These are phyloP conservation scores for Friedmanniomyces simplex DNA, from an alignment of 495 filamentous ascomycete genomes.

Conservation along the genomic window DNA sequence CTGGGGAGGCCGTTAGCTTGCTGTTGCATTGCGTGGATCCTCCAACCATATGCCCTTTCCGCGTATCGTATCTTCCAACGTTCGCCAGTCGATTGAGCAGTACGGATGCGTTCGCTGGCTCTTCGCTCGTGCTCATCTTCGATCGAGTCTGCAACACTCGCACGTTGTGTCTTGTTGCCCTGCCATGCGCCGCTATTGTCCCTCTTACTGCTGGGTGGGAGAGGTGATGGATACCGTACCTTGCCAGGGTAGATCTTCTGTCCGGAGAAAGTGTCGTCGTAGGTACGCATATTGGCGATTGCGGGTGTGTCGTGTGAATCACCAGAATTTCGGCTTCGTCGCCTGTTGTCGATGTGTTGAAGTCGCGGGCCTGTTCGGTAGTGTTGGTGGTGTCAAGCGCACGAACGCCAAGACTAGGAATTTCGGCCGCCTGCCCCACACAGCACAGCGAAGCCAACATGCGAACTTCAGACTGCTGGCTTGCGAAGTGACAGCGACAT, in stretches of 20 bases:
- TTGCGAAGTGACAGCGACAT: not conserved
- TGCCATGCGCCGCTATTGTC: not conserved
- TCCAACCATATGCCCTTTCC: not conserved
- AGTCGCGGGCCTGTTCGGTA: not conserved
- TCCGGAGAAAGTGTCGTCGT: constrained; percentile 96
- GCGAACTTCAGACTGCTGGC: not conserved
- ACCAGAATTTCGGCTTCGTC: constrained; percentile 15
- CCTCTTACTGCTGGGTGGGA: not conserved
- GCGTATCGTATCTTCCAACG: not conserved
- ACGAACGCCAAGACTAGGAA: no score
- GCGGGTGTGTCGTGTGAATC: not conserved
- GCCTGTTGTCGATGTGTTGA: constrained; percentile 6
- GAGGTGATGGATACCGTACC: constrained; percentile 43
- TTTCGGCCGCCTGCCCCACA: not conserved
- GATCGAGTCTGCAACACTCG: not conserved
- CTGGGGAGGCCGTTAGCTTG: constrained; percentile 36
- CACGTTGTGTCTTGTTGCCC: not conserved
- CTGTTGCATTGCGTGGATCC: not conserved
- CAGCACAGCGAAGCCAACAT: not conserved
- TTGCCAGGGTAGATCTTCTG: constrained; percentile 98
- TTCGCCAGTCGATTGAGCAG: not conserved
- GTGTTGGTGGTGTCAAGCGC: not conserved
- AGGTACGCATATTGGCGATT: constrained; percentile 74
- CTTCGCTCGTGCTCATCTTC: not conserved
- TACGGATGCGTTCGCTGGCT: no score